Conservation (phyloP, 495 filamentous ascomycete species). For the Aspergillus wentii region DNA sequence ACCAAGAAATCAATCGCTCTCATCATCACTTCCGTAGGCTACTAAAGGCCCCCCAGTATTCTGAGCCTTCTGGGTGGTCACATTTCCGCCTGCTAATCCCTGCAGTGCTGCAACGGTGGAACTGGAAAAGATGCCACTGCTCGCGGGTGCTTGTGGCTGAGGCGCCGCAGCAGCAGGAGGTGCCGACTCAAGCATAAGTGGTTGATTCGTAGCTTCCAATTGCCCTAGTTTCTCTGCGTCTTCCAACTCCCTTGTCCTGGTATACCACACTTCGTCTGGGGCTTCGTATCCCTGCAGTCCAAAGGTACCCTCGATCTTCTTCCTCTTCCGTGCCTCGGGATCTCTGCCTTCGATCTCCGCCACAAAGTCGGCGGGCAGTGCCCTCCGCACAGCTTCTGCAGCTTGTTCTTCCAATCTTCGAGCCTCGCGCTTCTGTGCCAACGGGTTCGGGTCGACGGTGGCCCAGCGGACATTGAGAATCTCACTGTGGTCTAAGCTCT, state of each 20-base stretch:
- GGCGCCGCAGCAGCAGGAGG: constrained; percentile 12
- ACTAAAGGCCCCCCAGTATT: constrained; percentile 64
- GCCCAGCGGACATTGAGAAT: constrained; percentile 97
- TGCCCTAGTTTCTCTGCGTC: constrained; percentile 26
- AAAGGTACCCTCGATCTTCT: constrained; percentile 86
- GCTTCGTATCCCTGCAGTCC: constrained; percentile 90
- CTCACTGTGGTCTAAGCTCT: constrained; percentile 80
- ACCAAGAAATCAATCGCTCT: constrained; percentile 45
- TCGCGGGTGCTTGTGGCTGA: constrained; percentile 14
- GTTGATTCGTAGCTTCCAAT: constrained; percentile 40
- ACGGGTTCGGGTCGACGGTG: constrained; percentile 91
- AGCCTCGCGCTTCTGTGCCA: constrained; percentile 90
- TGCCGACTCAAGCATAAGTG: constrained; percentile 39
- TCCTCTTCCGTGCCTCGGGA: constrained; percentile 75
- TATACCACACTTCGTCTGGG: constrained; percentile 92
- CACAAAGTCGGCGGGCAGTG: constrained; percentile 87
- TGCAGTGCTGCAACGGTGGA: constrained; percentile 72
- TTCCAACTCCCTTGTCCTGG: constrained; percentile 50
- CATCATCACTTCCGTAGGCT: constrained; percentile 87
- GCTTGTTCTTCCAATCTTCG: constrained; percentile 91
- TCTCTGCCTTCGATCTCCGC: constrained; percentile 92
- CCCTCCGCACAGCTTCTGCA: constrained; percentile 88
- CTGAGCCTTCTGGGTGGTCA: constrained; percentile 29
- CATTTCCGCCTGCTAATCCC: constrained; percentile 35
- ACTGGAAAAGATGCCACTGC: constrained; percentile 71